Percentiles rank a stretch among this genome's conserved stretches.
Evolutionary conservation across 1,139 yeast genomes (phyloP).

Genomic region (Taphrina deformans): DNA sequence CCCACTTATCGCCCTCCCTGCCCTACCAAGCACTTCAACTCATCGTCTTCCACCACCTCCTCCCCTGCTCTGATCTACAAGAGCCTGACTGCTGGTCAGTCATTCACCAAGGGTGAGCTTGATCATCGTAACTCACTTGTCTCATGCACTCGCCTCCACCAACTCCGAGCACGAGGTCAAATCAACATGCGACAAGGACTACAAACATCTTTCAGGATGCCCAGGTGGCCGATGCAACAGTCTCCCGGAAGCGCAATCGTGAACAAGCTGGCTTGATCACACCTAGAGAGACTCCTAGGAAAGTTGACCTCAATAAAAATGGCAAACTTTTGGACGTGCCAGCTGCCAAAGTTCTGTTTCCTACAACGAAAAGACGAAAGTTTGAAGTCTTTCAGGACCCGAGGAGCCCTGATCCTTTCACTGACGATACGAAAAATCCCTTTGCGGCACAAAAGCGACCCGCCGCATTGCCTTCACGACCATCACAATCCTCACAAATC

Average conservation of each 20-base stretch:
- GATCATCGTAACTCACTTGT: background rate
- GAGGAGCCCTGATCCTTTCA: conserved; percentile 15
- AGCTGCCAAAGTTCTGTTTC: conserved; percentile 26
- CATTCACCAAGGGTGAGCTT: background rate
- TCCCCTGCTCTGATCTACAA: too few species aligned
- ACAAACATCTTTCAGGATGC: background rate
- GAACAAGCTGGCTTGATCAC: conserved; percentile 32
- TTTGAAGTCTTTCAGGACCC: conserved; percentile 29
- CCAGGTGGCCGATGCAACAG: background rate
- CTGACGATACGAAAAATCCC: conserved; percentile 16
- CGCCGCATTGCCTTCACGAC: background rate
- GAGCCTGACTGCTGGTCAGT: conserved; percentile 11
- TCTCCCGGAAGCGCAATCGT: conserved; percentile 5
- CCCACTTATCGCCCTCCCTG: background rate
- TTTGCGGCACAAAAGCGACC: background rate
- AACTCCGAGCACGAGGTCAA: conserved; percentile 4
- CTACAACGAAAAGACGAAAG: background rate
- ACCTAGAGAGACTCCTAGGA: conserved; percentile 23
- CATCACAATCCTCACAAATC: background rate
- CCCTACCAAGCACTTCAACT: too few species aligned
- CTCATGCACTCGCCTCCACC: conserved; percentile 21
- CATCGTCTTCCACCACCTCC: too few species aligned
- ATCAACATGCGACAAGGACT: conserved; percentile 1
- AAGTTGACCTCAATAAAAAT: background rate
- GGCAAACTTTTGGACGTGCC: background rate